Base-by-base conservation (phyloP, 441 rosid genomes). In the Mallotus repandus region DNA sequence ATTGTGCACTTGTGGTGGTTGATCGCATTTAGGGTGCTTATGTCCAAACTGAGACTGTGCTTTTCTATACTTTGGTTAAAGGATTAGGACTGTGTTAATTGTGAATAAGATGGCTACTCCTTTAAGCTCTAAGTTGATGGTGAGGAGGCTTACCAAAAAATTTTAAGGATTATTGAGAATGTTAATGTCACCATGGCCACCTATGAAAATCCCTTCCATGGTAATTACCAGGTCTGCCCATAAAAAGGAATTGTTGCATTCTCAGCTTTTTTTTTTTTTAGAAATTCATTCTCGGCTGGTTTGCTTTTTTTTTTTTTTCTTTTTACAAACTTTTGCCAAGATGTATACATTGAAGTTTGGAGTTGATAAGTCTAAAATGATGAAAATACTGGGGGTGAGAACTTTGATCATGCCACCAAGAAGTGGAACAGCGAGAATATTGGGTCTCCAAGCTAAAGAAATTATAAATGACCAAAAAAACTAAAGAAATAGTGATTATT, bases 1-100 rank as follows among this genome's bases (percentile, higher is more conserved):
- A 92, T 80, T 96, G 97, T 82, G 96, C 96, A 7, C 89, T 92
- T 46, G 96, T 91, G 71, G 95, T 91, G 61, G 97, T 92, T 15
- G 97, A 92, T 54, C 86, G 94, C 64, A 66, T 89, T 58, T 91
- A 89, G 82, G 91, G 94, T 52, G 94, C 88, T 0, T 89, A 91
- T 73, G 94, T 89, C 41, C 94, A 89, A 65, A 89, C 94, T 0
- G 94, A 89, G 66, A 89, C 94, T 41, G 91, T 89, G 50, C 94
- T 89, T 53, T 85, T 90, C 15, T 91, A 89, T 72, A 91, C 94
- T 38, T 74, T 89, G 75, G 94, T 89, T 73, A 89, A 72, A 89
- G 94, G 85, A 89, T 89, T 61, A 81, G 87, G 82, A 91, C 94
- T 55, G 91, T 89, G 6, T 79, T 89, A 82, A 89, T 91, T n/a